Evolutionary conservation across 345 rosid genomes (phyloP).

Genomic region (Gossypium australe): DNA sequence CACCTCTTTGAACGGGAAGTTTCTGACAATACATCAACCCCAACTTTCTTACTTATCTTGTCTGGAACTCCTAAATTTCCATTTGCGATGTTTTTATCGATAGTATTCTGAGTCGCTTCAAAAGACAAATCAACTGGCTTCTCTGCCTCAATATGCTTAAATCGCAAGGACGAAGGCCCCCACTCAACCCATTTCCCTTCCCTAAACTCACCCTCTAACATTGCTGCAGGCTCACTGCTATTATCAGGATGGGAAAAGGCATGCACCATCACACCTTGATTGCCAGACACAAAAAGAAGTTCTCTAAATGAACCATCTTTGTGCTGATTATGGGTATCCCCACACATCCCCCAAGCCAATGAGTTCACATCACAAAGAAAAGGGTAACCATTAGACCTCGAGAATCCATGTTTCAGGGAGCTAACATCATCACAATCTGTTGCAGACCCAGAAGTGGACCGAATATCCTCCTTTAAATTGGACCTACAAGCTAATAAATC

Average conservation of each 20-base stretch:
- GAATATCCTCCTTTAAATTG: conserved; percentile 38
- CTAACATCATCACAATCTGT: conserved; percentile 37
- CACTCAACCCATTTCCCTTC: conserved; percentile 88
- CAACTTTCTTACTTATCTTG: conserved; percentile 17
- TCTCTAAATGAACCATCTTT: conserved; percentile 63
- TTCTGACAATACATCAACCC: conserved; percentile 26
- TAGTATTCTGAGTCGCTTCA: conserved; percentile 26
- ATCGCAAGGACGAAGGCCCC: conserved; percentile 52
- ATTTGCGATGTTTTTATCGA: conserved; percentile 19
- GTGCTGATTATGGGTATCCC: conserved; percentile 62
- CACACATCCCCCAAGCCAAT: conserved; percentile 86
- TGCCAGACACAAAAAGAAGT: conserved; percentile 69
- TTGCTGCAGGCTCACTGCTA: conserved; percentile 20
- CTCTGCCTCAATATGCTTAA: conserved; percentile 16
- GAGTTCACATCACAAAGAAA: conserved; percentile 68
- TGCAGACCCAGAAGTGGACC: conserved; percentile 47
- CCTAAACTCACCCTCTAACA: conserved; percentile 37
- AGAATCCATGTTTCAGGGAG: conserved; percentile 30
- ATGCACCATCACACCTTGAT: conserved; percentile 69
- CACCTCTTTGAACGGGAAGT: conserved; percentile 55
- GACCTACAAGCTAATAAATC: conserved; percentile 36
- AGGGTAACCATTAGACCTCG: conserved; percentile 38
- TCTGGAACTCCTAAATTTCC: conserved; percentile 20
- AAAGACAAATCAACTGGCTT: conserved; percentile 24
- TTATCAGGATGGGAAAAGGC: conserved; percentile 54